Evolutionary conservation across 2,329 filamentous ascomycete genomes (phyloP).

Genomic region (Incumbomyces lentus): DNA sequence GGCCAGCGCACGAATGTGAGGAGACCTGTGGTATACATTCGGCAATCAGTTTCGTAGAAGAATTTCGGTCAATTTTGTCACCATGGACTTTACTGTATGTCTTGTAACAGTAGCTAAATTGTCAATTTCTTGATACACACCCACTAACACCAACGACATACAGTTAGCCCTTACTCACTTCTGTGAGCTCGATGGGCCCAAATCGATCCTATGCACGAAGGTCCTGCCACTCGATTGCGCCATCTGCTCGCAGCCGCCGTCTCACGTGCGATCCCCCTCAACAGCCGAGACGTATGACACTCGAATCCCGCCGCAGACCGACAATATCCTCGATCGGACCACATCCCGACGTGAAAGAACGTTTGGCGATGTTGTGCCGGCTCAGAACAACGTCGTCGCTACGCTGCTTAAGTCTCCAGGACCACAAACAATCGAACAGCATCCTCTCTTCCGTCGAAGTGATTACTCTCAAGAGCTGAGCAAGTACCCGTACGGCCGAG

Average conservation of each 20-base stretch:
- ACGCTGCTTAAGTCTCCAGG: conserved; percentile 20
- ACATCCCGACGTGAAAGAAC: conserved; percentile 13
- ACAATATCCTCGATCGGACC: conserved; percentile 5
- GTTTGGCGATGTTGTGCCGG: conserved; percentile 18
- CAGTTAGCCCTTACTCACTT: conserved; percentile 54
- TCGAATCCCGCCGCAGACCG: conserved; percentile 13
- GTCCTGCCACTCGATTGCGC: conserved; percentile 45
- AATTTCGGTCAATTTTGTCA: not conserved
- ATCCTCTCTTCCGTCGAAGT: conserved; percentile 37
- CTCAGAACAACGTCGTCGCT: conserved; percentile 21
- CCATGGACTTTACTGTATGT: conserved; percentile 7
- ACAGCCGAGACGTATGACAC: conserved; percentile 28
- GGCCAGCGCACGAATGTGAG: not conserved
- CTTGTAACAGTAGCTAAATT: not conserved
- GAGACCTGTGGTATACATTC: not conserved
- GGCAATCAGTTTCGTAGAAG: not conserved
- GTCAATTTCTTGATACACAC: not conserved
- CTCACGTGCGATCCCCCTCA: conserved; percentile 26
- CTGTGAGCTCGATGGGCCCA: conserved; percentile 53
- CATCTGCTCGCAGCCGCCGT: conserved; percentile 36
- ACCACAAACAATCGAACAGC: conserved; percentile 34
- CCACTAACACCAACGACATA: conserved; percentile 10
- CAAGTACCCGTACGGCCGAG: conserved; percentile 27
- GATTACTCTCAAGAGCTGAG: conserved; percentile 9
- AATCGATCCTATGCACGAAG: conserved; percentile 52